phyloP scores from a whole-genome alignment of 768 basidiomycete genomes.

The Tricholoma sp. region DNA sequence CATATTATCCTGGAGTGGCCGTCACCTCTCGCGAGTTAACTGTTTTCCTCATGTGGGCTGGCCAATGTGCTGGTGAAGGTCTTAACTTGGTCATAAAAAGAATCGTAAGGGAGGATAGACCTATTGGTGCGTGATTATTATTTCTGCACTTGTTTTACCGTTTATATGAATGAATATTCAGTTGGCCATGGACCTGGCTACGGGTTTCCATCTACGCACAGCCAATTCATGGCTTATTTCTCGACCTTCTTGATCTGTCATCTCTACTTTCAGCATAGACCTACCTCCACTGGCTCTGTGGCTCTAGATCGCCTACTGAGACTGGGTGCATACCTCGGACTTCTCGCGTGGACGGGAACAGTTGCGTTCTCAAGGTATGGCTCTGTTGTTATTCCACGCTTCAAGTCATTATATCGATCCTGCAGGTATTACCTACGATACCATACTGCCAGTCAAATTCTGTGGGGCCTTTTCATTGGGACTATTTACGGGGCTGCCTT shows the following conservation, averaged over 20 bases:
- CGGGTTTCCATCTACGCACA: conserved; percentile 86
- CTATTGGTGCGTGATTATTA: conserved; percentile 44
- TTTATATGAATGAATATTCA: conserved; percentile 15
- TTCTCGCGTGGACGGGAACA: conserved; percentile 51
- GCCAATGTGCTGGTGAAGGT: conserved; percentile 68
- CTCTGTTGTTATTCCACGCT: background rate
- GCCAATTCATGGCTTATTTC: conserved; percentile 90
- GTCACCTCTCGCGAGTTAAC: conserved; percentile 74
- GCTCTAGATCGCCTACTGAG: conserved; percentile 50
- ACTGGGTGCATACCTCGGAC: conserved; percentile 37
- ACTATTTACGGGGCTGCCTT: conserved; percentile 43
- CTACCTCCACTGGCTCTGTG: conserved; percentile 44
- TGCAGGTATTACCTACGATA: conserved; percentile 66
- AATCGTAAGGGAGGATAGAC: conserved; percentile 62
- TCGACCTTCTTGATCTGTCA: conserved; percentile 72
- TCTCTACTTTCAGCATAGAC: conserved; percentile 64
- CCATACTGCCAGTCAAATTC: conserved; percentile 63
- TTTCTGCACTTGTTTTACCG: background rate
- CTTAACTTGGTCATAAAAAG: conserved; percentile 69
- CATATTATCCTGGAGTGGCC: conserved; percentile 72
- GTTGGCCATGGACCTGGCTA: conserved; percentile 66
- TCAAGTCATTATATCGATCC: background rate
- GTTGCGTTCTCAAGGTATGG: conserved; percentile 82
- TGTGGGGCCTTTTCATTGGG: conserved; percentile 74
- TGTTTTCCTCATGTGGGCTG: conserved; percentile 81